phyloP scores from a whole-genome alignment of 768 basidiomycete genomes.

The Lactarius psammicola region DNA sequence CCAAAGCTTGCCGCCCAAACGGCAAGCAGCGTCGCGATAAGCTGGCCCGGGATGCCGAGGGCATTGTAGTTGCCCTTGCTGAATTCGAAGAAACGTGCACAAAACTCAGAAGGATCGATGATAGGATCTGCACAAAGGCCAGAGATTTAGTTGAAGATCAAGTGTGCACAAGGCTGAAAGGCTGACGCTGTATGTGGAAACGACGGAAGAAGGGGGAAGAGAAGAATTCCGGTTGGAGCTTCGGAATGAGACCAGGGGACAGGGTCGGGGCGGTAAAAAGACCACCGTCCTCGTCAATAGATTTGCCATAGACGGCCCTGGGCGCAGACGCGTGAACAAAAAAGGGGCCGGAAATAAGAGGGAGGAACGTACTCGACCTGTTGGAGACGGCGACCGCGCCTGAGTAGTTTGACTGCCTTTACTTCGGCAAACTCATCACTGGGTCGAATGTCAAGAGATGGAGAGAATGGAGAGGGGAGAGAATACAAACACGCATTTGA shows the following conservation, averaged over 20 bases:
- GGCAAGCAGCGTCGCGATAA: constrained; percentile 77
- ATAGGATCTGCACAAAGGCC: constrained; percentile 62
- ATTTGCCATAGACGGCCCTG: constrained; percentile 79
- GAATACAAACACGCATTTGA: constrained; percentile 88
- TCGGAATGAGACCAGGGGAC: constrained; percentile 60
- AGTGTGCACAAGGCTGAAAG: constrained; percentile 9
- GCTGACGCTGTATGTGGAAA: constrained; percentile 78
- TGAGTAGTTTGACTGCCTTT: constrained; percentile 82
- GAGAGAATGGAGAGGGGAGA: neutral
- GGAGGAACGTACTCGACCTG: constrained; percentile 70
- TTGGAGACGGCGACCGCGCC: constrained; percentile 75
- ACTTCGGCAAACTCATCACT: constrained; percentile 93
- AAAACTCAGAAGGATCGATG: constrained; percentile 77
- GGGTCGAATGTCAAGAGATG: constrained; percentile 16
- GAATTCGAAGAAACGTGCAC: constrained; percentile 67
- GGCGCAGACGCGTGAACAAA: constrained; percentile 16
- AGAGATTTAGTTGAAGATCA: constrained; percentile 6
- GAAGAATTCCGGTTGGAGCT: constrained; percentile 77
- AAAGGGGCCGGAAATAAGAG: constrained; percentile 1
- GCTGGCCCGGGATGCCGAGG: constrained; percentile 69
- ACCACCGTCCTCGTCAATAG: constrained; percentile 44
- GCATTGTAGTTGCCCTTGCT: constrained; percentile 53
- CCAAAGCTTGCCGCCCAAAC: constrained; percentile 92
- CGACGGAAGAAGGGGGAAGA: constrained; percentile 79
- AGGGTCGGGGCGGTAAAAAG: constrained; percentile 39